Evolutionary conservation across 208 protist species (phyloP).

Genomic region (Wallacemonas sp.): DNA sequence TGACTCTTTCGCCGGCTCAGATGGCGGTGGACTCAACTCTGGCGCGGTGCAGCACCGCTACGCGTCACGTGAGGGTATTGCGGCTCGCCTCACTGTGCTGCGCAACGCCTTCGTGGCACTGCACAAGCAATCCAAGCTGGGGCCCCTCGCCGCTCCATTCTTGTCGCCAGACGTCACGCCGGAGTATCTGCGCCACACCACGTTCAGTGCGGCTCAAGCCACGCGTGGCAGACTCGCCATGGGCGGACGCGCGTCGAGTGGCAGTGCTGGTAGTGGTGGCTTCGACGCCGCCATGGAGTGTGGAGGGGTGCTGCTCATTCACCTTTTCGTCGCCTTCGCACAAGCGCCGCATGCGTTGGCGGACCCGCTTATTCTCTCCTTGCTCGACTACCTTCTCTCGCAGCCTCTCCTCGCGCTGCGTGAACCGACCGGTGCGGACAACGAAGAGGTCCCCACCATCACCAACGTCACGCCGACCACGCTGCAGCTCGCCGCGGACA

Average conservation of each 20-base stretch:
- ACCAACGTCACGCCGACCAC: conserved; percentile 49
- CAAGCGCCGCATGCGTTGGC: conserved; percentile 39
- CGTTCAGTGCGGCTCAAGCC: conserved; percentile 27
- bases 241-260: background rate
- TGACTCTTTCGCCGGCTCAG: background rate
- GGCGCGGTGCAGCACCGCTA: conserved; percentile 31
- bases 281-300: conserved; percentile 76
- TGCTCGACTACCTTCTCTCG: conserved; percentile 73
- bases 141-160: conserved; percentile 38
- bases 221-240: conserved; percentile 2
- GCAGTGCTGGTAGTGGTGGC: conserved; percentile 12
- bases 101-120: conserved; percentile 71
- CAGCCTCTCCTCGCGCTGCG: conserved; percentile 66
- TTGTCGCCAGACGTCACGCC: conserved; percentile 63
- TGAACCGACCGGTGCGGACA: conserved; percentile 24
- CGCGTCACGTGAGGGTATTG: conserved; percentile 45
- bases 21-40: background rate
- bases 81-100: conserved; percentile 65
- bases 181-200: conserved; percentile 64
- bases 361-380: conserved; percentile 56
- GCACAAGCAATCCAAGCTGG: conserved; percentile 38
- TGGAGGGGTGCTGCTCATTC: conserved; percentile 78
- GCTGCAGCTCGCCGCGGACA: conserved; percentile 58
- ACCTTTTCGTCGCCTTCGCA: conserved; percentile 55
- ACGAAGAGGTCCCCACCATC: conserved; percentile 1